Conservation (phyloP, 140 eudicot genomes). For the Erigeron philadelphicus region DNA sequence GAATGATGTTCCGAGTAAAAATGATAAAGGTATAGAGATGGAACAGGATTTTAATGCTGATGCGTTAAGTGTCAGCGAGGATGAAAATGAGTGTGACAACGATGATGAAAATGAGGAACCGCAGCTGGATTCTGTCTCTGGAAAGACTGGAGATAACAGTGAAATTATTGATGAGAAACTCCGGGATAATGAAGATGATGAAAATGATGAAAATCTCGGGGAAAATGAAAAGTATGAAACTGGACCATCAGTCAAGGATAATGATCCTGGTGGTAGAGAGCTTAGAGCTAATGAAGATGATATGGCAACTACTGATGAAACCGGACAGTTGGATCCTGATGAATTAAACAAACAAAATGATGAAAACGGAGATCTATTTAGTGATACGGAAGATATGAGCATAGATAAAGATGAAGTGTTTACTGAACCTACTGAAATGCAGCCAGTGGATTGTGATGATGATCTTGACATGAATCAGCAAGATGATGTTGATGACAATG, state of each 20-base stretch:
- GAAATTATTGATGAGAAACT: conserved; percentile 72
- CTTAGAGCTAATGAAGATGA: conserved; percentile 80
- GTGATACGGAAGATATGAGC: conserved; percentile 43
- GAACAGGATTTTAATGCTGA: conserved; percentile 69
- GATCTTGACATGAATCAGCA: conserved; percentile 60
- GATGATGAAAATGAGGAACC: conserved; percentile 51
- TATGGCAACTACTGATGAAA: conserved; percentile 40
- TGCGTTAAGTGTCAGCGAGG: conserved; percentile 70
- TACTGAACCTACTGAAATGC: conserved; percentile 60
- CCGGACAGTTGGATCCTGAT: conserved; percentile 45
- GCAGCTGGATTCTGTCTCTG: conserved; percentile 64
- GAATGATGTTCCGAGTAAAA: conserved; percentile 52
- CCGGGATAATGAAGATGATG: conserved; percentile 52
- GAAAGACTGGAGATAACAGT: conserved; percentile 59
- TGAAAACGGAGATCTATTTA: conserved; percentile 38
- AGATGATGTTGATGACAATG: conserved; percentile 44
- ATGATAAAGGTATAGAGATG: conserved; percentile 87
- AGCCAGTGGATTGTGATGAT: conserved; percentile 38
- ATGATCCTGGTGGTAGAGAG: conserved; percentile 54
- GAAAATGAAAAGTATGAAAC: conserved; percentile 64
- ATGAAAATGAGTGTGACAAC: conserved; percentile 54
- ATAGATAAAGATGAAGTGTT: conserved; percentile 64
- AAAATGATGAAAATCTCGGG: conserved; percentile 38
- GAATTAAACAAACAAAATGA: conserved; percentile 40
- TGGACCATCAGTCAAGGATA: conserved; percentile 67